Percentiles rank a stretch among this genome's conserved stretches.
Conservation (phyloP, 2,329 filamentous ascomycete species). For the Didymella keratinophila region DNA sequence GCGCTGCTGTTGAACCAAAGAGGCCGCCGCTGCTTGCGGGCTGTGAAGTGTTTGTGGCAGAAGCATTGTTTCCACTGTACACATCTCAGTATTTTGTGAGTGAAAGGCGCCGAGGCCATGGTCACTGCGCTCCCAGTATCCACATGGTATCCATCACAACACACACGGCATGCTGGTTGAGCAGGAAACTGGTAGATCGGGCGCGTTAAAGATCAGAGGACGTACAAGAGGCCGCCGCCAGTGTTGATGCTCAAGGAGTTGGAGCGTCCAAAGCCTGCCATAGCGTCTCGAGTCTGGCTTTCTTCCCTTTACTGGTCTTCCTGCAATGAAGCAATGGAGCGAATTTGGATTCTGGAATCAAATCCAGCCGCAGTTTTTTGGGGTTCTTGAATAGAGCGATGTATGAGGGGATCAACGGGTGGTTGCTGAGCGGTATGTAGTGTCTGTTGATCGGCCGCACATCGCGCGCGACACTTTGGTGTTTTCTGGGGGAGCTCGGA, state of each 20-base stretch:
- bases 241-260: slow-evolving; percentile 65
- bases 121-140: slow-evolving; percentile 18
- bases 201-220: slow-evolving; percentile 9
- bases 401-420: background rate
- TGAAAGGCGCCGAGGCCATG: slow-evolving; percentile 9
- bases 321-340: background rate
- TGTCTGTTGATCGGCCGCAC: slow-evolving; percentile 4
- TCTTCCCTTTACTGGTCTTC: background rate
- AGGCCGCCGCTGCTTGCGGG: slow-evolving; percentile 41
- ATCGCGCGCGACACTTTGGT: slow-evolving; percentile 10
- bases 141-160: slow-evolving; percentile 3
- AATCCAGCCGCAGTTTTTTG: background rate
- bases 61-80: slow-evolving; percentile 42
- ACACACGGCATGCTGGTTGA: slow-evolving; percentile 3
- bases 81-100: slow-evolving; percentile 31
- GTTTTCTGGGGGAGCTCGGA: slow-evolving; percentile 18
- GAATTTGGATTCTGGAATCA: background rate
- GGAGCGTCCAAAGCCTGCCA: slow-evolving; percentile 57
- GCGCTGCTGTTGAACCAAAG: slow-evolving; percentile 46
- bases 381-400: background rate
- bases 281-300: slow-evolving; percentile 17
- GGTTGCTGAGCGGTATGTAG: background rate
- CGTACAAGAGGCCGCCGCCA: slow-evolving; percentile 59
- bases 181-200: background rate
- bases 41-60: slow-evolving; percentile 32